Evolutionary conservation across 768 basidiomycete genomes (phyloP).

Genomic region (Chalciporus piperatus): DNA sequence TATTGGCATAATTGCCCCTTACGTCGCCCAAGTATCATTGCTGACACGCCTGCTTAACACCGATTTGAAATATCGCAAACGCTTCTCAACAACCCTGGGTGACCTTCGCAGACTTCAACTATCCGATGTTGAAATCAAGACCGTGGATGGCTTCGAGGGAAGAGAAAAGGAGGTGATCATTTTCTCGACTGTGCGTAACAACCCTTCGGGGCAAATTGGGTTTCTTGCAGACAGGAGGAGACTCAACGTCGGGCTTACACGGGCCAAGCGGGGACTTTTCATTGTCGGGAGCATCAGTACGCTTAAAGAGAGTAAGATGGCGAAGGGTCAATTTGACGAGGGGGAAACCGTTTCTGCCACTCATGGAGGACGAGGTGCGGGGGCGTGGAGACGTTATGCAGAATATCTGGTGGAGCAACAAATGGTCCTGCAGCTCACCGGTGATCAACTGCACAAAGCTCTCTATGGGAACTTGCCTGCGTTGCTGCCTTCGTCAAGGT

Average conservation of each 20-base stretch:
- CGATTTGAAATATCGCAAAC: conserved; percentile 48
- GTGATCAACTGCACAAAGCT: conserved; percentile 38
- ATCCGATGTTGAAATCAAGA: conserved; percentile 76
- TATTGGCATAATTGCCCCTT: conserved; percentile 93
- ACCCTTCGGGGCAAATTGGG: conserved; percentile 72
- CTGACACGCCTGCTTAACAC: conserved; percentile 63
- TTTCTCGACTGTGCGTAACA: conserved; percentile 89
- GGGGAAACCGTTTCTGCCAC: conserved; percentile 8
- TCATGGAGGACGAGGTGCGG: conserved; percentile 41
- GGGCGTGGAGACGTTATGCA: conserved; percentile 61
- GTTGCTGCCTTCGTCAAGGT: conserved; percentile 3
- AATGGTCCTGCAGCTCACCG: conserved; percentile 51
- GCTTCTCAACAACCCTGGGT: conserved; percentile 63
- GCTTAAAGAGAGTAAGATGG: conserved; percentile 46
- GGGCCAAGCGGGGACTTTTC: conserved; percentile 84
- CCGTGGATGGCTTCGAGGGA: conserved; percentile 94
- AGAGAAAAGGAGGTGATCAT: conserved; percentile 91
- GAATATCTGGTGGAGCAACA: conserved; percentile 50
- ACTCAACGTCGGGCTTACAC: conserved; percentile 87
- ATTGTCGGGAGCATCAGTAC: conserved; percentile 74
- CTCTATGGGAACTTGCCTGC: conserved; percentile 23
- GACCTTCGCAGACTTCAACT: conserved; percentile 64
- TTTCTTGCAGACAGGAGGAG: conserved; percentile 85
- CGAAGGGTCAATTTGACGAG: conserved; percentile 17
- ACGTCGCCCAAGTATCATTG: conserved; percentile 80